Conservation (phyloP, 495 filamentous ascomycete species). For the Peziza echinospora region DNA sequence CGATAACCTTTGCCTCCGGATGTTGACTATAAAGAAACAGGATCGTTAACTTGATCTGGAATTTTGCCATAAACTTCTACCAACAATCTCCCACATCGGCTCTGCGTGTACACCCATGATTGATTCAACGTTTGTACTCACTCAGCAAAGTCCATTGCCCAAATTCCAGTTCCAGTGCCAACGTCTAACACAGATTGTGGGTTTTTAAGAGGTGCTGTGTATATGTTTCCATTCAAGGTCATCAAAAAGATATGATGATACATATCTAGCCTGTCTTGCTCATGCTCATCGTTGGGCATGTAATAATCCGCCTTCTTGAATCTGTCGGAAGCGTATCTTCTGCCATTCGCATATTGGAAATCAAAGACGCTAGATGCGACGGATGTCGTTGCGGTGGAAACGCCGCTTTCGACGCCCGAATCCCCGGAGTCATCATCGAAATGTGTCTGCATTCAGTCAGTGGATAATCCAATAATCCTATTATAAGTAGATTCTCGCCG, state of each 20-base stretch:
- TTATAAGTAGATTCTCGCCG: too few species aligned
- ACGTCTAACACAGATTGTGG: slow-evolving; percentile 31
- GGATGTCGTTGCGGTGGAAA: too few species aligned
- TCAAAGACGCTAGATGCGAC: too few species aligned
- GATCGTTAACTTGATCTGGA: too few species aligned
- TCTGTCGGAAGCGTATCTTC: neutral
- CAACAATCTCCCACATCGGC: neutral
- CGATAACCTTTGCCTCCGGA: slow-evolving; percentile 7
- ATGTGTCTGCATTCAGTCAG: too few species aligned
- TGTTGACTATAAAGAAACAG: slow-evolving; percentile 22
- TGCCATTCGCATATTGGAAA: neutral
- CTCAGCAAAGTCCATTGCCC: slow-evolving; percentile 21
- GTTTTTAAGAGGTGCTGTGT: slow-evolving; percentile 21
- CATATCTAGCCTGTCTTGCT: slow-evolving; percentile 7
- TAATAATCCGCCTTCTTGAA: neutral
- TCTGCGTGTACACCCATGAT: neutral
- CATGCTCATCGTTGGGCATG: neutral
- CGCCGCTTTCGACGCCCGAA: too few species aligned
- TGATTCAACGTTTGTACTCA: slow-evolving; percentile 22
- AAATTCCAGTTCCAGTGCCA: slow-evolving; percentile 34
- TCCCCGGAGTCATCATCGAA: too few species aligned
- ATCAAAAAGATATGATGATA: slow-evolving; percentile 5
- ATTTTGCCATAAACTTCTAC: too few species aligned
- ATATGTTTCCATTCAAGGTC: slow-evolving; percentile 24
- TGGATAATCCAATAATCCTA: too few species aligned